phyloP scores from a whole-genome alignment of 2,329 filamentous ascomycete genomes.

The Microcyclospora tardicrescens region DNA sequence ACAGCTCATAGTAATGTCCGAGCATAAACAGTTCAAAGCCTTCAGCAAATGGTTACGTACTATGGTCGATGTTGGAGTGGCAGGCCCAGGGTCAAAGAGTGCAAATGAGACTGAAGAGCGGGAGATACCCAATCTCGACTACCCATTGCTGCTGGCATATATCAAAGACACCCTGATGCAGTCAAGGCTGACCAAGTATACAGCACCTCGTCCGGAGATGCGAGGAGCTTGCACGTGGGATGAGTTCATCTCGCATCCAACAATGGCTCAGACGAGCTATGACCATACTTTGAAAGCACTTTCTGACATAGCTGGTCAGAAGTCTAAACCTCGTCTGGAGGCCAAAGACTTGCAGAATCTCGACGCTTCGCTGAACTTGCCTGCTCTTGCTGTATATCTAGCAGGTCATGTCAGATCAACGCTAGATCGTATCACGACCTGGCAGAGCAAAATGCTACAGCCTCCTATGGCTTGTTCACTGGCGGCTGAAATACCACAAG shows the following conservation, averaged over 20 bases:
- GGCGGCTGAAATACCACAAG: neutral
- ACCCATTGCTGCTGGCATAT: slow-evolving; percentile 60
- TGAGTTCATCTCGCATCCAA: slow-evolving; percentile 5
- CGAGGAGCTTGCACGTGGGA: slow-evolving; percentile 13
- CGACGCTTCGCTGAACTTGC: slow-evolving; percentile 14
- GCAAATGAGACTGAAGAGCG: slow-evolving; percentile 64
- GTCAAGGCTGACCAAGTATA: slow-evolving; percentile 14
- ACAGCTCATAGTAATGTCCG: slow-evolving; percentile 56
- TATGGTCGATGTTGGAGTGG: slow-evolving; percentile 65
- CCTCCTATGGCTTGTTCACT: slow-evolving; percentile 3
- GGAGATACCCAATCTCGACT: slow-evolving; percentile 59
- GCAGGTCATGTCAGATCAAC: slow-evolving; percentile 10
- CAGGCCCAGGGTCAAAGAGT: slow-evolving; percentile 44
- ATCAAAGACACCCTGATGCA: slow-evolving; percentile 44
- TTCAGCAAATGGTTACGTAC: slow-evolving; percentile 78
- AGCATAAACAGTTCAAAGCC: slow-evolving; percentile 60
- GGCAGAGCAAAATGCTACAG: slow-evolving; percentile 26
- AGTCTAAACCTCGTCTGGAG: neutral
- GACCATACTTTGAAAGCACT: slow-evolving; percentile 10
- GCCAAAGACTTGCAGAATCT: neutral
- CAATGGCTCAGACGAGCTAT: slow-evolving; percentile 8
- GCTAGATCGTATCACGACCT: slow-evolving; percentile 28
- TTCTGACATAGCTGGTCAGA: slow-evolving; percentile 1
- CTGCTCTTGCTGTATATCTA: slow-evolving; percentile 14
- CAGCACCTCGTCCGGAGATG: slow-evolving; percentile 29